Evolutionary conservation across 2,329 filamentous ascomycete species (phyloP), one percentile per base, ranked within the genome.

Genomic region (Gaeumannomyces tritici): DNA sequence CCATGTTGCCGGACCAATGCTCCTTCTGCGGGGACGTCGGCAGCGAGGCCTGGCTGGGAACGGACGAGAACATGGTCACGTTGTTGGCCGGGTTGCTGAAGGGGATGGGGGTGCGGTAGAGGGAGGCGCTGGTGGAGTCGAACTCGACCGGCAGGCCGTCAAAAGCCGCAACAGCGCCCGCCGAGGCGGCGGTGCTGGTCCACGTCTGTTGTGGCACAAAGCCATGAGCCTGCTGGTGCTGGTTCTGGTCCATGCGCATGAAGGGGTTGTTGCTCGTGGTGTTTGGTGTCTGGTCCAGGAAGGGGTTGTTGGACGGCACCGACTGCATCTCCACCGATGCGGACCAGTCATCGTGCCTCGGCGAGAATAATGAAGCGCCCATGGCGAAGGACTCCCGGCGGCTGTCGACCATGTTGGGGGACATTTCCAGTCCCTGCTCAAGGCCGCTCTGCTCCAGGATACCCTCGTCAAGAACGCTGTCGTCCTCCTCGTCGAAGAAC

Each of bases 81-180:
- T 80, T 78, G 65, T 74, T 77, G 61, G 74, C 74, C 33, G 80
- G 74, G 69, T 80, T 83, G 73, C 75, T 77, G 74, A 86, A 87
- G 35, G 83, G 79, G 72, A 85, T 77, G 42, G 69, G 63, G 29
- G 62, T 57, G 66, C 81, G 80, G 72, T 86, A 86, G 68, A 86
- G 76, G 54, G 78, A 71, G 67, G 77, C 74, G 58, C n/a, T n/a
- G 69, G 77, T 72, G 67, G 67, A 69, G 65, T 87, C 83, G 69
- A 82, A 87, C 27, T 84, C 83, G 57, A 79, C 71, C 54, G 82
- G 76, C 42, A 86, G 74, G 59, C 86, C 83, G 69, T 90, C 88
- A 69, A 90, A 89, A 61, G 85, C 79, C 21, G 89, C 89, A 8
- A 90, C 93, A 73, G 86, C 88, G 65, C 90, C 84, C 61, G 86